phyloP scores from a whole-genome alignment of 768 basidiomycete genomes.

The Suillus paluster region DNA sequence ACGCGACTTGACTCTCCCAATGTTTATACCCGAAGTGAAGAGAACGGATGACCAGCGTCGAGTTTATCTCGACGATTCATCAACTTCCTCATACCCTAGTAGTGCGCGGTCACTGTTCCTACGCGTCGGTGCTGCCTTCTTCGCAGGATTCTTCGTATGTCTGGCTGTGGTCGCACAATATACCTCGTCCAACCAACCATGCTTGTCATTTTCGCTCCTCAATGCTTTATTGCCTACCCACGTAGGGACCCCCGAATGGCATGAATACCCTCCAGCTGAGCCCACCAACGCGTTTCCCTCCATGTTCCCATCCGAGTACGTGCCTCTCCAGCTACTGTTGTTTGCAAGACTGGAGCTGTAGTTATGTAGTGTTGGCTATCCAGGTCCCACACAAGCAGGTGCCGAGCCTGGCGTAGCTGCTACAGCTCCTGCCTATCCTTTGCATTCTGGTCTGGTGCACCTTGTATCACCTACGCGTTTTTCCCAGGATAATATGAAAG shows the following conservation, averaged over 20 bases:
- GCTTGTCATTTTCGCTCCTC: slow-evolving; percentile 1
- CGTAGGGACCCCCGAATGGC: slow-evolving; percentile 69
- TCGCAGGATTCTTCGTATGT: slow-evolving; percentile 17
- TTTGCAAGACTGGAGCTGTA: slow-evolving; percentile 13
- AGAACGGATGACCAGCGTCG: neutral
- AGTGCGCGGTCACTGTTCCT: slow-evolving; percentile 1
- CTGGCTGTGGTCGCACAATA: slow-evolving; percentile 15
- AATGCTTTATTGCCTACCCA: slow-evolving; percentile 19
- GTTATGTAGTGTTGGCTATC: slow-evolving; percentile 29
- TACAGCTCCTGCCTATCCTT: slow-evolving; percentile 73
- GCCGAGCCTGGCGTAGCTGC: slow-evolving; percentile 41
- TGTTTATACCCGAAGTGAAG: neutral
- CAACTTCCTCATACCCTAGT: neutral
- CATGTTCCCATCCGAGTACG: slow-evolving; percentile 61
- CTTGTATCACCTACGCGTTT: slow-evolving; percentile 42
- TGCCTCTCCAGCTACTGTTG: neutral
- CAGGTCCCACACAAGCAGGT: slow-evolving; percentile 31
- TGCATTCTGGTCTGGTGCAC: slow-evolving; percentile 65
- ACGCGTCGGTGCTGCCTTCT: slow-evolving; percentile 13
- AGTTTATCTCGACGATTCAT: neutral
- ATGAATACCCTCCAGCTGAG: slow-evolving; percentile 66
- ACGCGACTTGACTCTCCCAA: neutral
- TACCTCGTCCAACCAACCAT: slow-evolving; percentile 3
- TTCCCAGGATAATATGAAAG: slow-evolving; percentile 21
- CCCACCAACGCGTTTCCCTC: slow-evolving; percentile 73